Percentiles rank a stretch among this genome's conserved stretches.
Conservation (phyloP, 139 green algal species). For the Tetradesmus obliquus region DNA sequence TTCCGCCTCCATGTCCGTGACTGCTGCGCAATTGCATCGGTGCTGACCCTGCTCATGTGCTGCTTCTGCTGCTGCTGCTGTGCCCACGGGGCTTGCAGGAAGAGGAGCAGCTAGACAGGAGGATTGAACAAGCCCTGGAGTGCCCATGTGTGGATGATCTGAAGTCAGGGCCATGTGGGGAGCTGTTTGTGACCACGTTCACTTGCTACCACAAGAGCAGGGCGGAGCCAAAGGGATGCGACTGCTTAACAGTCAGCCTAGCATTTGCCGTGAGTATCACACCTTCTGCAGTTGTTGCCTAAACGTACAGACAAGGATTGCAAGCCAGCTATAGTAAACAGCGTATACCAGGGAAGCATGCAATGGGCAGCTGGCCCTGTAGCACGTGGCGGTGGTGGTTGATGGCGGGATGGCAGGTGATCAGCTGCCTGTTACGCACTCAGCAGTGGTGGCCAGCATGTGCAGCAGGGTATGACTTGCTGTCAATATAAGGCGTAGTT, state of each 20-base stretch:
- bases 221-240: slow-evolving; percentile 42
- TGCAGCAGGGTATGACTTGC: no score
- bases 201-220: slow-evolving; percentile 41
- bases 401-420: no score
- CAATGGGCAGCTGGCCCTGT: no score
- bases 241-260: slow-evolving; percentile 41
- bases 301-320: no score
- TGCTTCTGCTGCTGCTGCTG: not conserved
- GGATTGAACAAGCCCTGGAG: slow-evolving; percentile 31
- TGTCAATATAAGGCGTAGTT: no score
- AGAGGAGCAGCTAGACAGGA: not conserved
- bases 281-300: no score
- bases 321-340: no score
- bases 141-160: slow-evolving; percentile 46
- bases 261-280: slow-evolving; percentile 37
- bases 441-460: no score
- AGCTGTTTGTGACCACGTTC: slow-evolving; percentile 41
- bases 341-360: no score
- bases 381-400: no score
- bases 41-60: not conserved
- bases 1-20: not conserved
- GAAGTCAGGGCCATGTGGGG: slow-evolving; percentile 38
- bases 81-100: not conserved
- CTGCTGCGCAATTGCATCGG: not conserved
- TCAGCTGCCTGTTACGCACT: no score